Conservation (phyloP, 345 rosid genomes). For the Linum lewisii region DNA sequence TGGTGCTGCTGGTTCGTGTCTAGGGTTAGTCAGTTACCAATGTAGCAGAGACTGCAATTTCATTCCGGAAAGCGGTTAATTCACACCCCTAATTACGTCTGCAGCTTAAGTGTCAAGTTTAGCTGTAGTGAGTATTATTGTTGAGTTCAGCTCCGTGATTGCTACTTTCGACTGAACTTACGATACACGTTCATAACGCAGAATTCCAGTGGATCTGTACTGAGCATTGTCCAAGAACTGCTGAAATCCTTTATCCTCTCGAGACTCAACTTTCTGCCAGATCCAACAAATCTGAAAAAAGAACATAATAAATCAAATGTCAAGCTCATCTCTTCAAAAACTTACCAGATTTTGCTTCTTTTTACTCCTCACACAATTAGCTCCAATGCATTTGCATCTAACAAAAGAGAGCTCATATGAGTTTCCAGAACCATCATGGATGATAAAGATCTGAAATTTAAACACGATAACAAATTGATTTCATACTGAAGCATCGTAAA, state of each 20-base stretch:
- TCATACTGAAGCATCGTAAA: too few species aligned
- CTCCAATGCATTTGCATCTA: slow-evolving; percentile 89
- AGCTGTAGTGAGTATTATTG: too few species aligned
- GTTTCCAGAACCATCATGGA: slow-evolving; percentile 44
- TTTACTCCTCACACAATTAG: slow-evolving; percentile 86
- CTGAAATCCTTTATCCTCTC: slow-evolving; percentile 84
- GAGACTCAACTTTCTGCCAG: slow-evolving; percentile 73
- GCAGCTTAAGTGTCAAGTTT: too few species aligned
- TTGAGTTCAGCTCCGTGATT: too few species aligned
- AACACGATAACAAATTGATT: neutral
- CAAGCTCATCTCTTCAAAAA: neutral
- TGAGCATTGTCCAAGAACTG: slow-evolving; percentile 91
- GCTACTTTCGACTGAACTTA: too few species aligned
- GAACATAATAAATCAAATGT: slow-evolving; percentile 6
- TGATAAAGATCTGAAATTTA: slow-evolving; percentile 54
- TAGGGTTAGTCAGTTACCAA: too few species aligned
- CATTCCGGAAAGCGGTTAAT: too few species aligned
- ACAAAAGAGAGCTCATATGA: slow-evolving; percentile 70
- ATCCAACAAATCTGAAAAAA: slow-evolving; percentile 89
- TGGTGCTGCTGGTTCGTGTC: too few species aligned
- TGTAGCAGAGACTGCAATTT: too few species aligned
- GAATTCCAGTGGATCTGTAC: slow-evolving; percentile 69
- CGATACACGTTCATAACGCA: slow-evolving; percentile 89
- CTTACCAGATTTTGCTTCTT: slow-evolving; percentile 93
- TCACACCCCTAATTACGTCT: too few species aligned